phyloP scores from a whole-genome alignment of 441 rosid species.

The Syzygium syzygioides region DNA sequence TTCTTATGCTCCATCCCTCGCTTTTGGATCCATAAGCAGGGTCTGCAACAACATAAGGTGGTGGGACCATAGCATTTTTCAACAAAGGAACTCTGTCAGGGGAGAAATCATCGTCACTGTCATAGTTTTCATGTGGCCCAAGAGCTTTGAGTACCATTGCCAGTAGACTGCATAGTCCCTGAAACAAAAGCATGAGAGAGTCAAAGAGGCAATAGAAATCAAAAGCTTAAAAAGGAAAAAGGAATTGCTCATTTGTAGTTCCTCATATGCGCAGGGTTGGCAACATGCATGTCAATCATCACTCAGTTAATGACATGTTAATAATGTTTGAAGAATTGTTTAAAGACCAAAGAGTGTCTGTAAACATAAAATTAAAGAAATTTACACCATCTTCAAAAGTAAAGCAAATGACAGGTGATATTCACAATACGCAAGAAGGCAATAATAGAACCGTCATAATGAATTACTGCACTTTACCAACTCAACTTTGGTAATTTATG shows the following conservation, averaged over 20 bases:
- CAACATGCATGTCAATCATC: neutral
- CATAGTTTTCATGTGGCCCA: constrained; percentile 61
- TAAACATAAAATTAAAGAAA: neutral
- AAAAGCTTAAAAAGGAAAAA: neutral
- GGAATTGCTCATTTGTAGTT: neutral
- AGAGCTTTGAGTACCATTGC: constrained; percentile 68
- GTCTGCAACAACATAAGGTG: constrained; percentile 56
- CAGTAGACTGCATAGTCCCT: constrained; percentile 59
- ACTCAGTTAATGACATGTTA: neutral
- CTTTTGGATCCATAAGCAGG: constrained; percentile 52
- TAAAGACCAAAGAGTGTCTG: neutral
- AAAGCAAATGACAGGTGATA: neutral
- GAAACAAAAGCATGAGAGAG: constrained; percentile 6
- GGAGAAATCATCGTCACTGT: constrained; percentile 64
- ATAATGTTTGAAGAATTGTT: neutral
- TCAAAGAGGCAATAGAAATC: neutral
- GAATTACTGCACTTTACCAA: neutral
- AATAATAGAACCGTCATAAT: neutral
- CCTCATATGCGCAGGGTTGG: neutral
- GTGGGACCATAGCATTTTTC: constrained; percentile 37
- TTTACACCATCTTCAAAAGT: neutral
- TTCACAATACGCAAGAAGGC: neutral
- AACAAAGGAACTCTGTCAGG: constrained; percentile 56
- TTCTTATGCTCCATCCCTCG: constrained; percentile 46
- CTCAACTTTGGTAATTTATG: neutral